These are phyloP conservation scores for Mycena vitilis DNA, from an alignment of 768 basidiomycete genomes.

Conservation along the genomic window DNA sequence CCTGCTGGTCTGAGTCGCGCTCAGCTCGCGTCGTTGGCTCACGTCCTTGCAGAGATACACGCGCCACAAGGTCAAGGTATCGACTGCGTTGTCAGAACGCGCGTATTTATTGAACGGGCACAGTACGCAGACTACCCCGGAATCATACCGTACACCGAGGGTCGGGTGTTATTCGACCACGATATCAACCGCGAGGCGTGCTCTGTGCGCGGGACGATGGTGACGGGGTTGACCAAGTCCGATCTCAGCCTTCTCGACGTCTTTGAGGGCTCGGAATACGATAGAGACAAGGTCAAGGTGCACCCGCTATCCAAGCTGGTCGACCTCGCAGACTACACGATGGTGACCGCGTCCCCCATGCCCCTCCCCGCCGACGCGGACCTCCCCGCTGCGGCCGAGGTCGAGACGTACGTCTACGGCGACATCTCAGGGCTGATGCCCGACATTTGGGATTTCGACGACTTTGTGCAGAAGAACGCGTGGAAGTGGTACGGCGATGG, in stretches of 20 bases:
- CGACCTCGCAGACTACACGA: slow-evolving; percentile 47
- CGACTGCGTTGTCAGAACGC: too few relatives aligned
- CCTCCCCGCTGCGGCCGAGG: slow-evolving; percentile 52
- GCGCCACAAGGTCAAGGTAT: slow-evolving; percentile 81
- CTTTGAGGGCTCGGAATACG: slow-evolving; percentile 92
- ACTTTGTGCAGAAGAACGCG: slow-evolving; percentile 80
- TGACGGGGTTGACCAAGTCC: slow-evolving; percentile 70
- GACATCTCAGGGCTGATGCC: slow-evolving; percentile 59
- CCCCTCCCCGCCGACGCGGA: slow-evolving; percentile 57
- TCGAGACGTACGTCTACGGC: slow-evolving; percentile 81
- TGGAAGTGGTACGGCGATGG: slow-evolving; percentile 71
- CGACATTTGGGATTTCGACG: slow-evolving; percentile 83
- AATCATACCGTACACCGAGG: slow-evolving; percentile 69
- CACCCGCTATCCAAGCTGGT: slow-evolving; percentile 63
- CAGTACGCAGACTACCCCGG: slow-evolving; percentile 87
- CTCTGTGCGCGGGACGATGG: slow-evolving; percentile 83
- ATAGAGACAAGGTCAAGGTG: slow-evolving; percentile 62
- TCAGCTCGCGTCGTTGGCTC: slow-evolving; percentile 6
- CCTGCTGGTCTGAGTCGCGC: slow-evolving; percentile 63
- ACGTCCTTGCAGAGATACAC: slow-evolving; percentile 71
- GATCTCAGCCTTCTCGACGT: slow-evolving; percentile 80
- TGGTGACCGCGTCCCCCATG: slow-evolving; percentile 51
- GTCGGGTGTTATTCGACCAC: slow-evolving; percentile 57
- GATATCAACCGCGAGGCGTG: slow-evolving; percentile 71
- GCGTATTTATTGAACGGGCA: not conserved